phyloP scores from a whole-genome alignment of 2,329 filamentous ascomycete species.

The Hymenoscyphus albidus region DNA sequence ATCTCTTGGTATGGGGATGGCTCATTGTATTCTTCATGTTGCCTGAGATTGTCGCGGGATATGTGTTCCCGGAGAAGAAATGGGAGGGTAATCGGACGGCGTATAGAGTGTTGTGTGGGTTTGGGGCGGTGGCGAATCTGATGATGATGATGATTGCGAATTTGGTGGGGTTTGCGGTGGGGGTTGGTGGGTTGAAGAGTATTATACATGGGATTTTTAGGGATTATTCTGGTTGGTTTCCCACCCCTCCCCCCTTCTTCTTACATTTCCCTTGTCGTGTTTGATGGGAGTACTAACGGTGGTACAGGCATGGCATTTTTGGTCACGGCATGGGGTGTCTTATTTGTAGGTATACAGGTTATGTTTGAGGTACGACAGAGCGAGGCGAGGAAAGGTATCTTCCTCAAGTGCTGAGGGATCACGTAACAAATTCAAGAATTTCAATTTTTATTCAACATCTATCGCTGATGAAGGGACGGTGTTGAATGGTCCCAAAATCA shows the following conservation, averaged over 20 bases:
- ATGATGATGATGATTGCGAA: slow-evolving; percentile 97
- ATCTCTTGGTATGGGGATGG: slow-evolving; percentile 94
- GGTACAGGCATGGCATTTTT: slow-evolving; percentile 66
- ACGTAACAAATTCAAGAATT: not conserved
- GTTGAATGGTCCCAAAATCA: not conserved
- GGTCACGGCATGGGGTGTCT: slow-evolving; percentile 60
- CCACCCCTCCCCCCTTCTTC: not conserved
- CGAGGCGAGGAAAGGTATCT: slow-evolving; percentile 77
- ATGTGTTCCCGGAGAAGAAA: slow-evolving; percentile 64
- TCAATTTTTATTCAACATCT: not conserved
- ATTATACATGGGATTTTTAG: slow-evolving; percentile 72
- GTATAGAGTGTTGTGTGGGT: slow-evolving; percentile 76
- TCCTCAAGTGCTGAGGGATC: slow-evolving; percentile 66
- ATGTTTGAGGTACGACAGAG: slow-evolving; percentile 95
- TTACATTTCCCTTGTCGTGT: slow-evolving; percentile 24
- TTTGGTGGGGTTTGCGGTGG: slow-evolving; percentile 89
- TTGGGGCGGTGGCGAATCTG: slow-evolving; percentile 78
- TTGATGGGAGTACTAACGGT: not conserved
- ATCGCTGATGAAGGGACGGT: not conserved
- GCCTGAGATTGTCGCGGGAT: slow-evolving; percentile 72
- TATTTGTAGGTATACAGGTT: slow-evolving; percentile 84
- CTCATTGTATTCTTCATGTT: slow-evolving; percentile 90
- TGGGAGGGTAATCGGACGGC: slow-evolving; percentile 67
- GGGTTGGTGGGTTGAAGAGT: slow-evolving; percentile 77
- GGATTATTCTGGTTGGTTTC: slow-evolving; percentile 61